Evolutionary conservation across 257 asterid genomes (phyloP).

Genomic region (Agastache rugosa): DNA sequence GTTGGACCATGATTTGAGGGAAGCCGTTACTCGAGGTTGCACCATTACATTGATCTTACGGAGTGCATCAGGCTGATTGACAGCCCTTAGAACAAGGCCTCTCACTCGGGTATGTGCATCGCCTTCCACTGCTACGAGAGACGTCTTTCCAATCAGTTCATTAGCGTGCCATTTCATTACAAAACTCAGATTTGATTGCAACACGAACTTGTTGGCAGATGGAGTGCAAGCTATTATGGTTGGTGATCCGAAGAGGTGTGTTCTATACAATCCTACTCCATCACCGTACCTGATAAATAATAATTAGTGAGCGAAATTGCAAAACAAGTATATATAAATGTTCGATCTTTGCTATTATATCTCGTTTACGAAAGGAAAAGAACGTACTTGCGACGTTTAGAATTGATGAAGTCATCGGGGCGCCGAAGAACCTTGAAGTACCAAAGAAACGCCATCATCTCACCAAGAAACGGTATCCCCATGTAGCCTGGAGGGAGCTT

Average conservation of each 20-base stretch:
- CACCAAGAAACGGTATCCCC: conserved; percentile 68
- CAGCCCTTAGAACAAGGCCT: conserved; percentile 46
- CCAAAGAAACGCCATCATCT: conserved; percentile 55
- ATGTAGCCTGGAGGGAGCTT: conserved; percentile 64
- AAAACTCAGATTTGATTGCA: conserved; percentile 47
- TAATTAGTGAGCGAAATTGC: not conserved
- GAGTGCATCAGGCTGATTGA: conserved; percentile 63
- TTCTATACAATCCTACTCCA: conserved; percentile 56
- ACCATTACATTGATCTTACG: conserved; percentile 53
- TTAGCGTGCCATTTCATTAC: conserved; percentile 37
- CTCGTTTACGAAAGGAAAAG: too few species aligned
- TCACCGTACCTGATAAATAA: conserved; percentile 54
- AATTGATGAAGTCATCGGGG: conserved; percentile 58
- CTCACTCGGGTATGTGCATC: conserved; percentile 51
- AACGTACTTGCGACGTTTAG: conserved; percentile 51
- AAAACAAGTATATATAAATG: not conserved
- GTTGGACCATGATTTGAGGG: conserved; percentile 51
- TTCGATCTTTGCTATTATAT: not conserved
- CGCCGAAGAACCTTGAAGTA: conserved; percentile 55
- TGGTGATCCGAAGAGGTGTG: conserved; percentile 60
- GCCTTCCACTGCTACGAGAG: conserved; percentile 46
- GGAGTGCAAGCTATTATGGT: conserved; percentile 54
- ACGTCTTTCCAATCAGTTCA: conserved; percentile 49
- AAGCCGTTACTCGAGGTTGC: conserved; percentile 50
- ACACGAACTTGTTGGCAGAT: conserved; percentile 47